phyloP scores from a whole-genome alignment of 306 rosid species.

The Castanea sativa region DNA sequence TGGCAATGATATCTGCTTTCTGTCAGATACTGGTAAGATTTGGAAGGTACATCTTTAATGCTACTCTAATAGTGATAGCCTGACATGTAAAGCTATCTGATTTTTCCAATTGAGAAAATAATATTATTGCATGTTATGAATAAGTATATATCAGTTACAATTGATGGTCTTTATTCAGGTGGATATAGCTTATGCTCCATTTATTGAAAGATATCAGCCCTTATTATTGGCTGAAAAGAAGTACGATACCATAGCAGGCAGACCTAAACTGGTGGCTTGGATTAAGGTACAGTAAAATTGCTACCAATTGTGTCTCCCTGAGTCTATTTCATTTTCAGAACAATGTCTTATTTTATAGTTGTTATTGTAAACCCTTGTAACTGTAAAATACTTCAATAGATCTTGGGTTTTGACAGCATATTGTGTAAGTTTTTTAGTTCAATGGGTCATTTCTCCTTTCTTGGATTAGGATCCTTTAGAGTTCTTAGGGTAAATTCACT shows the following conservation, averaged over 20 bases:
- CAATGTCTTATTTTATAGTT: too few species aligned
- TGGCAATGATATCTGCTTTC: not conserved
- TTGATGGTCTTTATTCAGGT: slow-evolving; percentile 40
- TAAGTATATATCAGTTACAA: not conserved
- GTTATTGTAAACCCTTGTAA: too few species aligned
- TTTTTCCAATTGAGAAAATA: not conserved
- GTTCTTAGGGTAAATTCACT: too few species aligned
- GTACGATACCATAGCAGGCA: slow-evolving; percentile 60
- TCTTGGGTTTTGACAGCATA: too few species aligned
- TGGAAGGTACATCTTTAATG: not conserved
- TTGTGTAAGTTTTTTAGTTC: too few species aligned
- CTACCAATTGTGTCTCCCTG: too few species aligned
- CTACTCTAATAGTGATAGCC: not conserved
- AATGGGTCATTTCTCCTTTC: too few species aligned
- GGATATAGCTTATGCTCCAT: slow-evolving; percentile 85
- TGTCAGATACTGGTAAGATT: not conserved
- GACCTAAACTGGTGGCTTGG: slow-evolving; percentile 71
- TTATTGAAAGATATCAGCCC: slow-evolving; percentile 68
- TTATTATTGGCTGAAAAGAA: slow-evolving; percentile 53
- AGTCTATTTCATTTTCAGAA: too few species aligned
- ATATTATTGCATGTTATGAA: not conserved
- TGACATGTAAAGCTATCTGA: not conserved
- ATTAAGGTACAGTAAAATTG: slow-evolving; percentile 44
- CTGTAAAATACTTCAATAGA: too few species aligned
- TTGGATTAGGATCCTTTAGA: too few species aligned